phyloP scores from a whole-genome alignment of 768 basidiomycete species.

The Baorangia bicolor region DNA sequence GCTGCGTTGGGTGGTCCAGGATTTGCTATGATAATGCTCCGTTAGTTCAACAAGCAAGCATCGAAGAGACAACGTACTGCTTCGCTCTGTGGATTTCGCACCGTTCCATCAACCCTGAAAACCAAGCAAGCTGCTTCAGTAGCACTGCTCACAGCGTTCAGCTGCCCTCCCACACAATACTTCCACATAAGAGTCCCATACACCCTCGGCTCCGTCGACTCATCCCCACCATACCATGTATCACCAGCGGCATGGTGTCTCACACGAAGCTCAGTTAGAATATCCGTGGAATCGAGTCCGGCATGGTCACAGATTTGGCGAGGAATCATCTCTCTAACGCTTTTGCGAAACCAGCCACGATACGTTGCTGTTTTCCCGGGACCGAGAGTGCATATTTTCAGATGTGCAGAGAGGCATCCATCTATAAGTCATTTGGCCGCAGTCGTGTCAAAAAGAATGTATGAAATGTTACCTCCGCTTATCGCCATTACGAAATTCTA shows the following conservation, averaged over 20 bases:
- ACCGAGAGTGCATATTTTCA: slow-evolving; percentile 89
- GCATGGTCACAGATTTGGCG: slow-evolving; percentile 99
- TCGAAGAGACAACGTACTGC: slow-evolving; percentile 50
- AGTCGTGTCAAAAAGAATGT: background rate
- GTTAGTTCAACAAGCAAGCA: slow-evolving; percentile 17
- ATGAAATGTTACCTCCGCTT: slow-evolving; percentile 72
- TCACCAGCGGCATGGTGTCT: slow-evolving; percentile 88
- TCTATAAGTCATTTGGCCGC: slow-evolving; percentile 47
- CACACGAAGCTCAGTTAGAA: slow-evolving; percentile 97
- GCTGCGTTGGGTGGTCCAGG: slow-evolving; percentile 94
- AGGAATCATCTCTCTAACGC: slow-evolving; percentile 96
- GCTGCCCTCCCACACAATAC: slow-evolving; percentile 99
- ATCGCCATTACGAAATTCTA: slow-evolving; percentile 92
- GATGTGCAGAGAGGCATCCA: slow-evolving; percentile 95
- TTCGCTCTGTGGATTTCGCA: slow-evolving; percentile 93
- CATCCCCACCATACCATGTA: slow-evolving; percentile 91
- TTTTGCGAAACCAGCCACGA: slow-evolving; percentile 94
- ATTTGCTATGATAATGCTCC: slow-evolving; percentile 46
- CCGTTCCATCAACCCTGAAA: slow-evolving; percentile 95
- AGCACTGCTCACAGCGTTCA: slow-evolving; percentile 93
- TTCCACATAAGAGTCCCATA: slow-evolving; percentile 95
- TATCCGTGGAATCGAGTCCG: slow-evolving; percentile 94
- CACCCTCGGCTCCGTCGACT: slow-evolving; percentile 86
- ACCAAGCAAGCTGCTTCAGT: slow-evolving; percentile 96
- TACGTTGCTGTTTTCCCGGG: slow-evolving; percentile 91